Base-by-base conservation (phyloP, 257 asterid genomes). In the Penstemon eatonii region DNA sequence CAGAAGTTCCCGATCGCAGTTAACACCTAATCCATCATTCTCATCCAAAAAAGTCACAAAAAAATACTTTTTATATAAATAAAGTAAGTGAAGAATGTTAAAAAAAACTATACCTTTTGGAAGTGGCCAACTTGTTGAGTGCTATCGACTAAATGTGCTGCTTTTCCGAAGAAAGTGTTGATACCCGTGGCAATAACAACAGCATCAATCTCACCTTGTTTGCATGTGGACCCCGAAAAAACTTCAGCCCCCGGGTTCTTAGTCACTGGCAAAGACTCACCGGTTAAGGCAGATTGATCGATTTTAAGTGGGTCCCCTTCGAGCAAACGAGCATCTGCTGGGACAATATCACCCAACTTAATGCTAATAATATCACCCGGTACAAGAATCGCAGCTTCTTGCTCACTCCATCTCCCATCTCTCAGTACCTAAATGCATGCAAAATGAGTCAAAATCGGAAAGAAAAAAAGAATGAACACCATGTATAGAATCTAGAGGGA, bases 181-280 rank as follows among this genome's bases (percentile, higher is more conserved):
- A 91, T 81, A 4, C 97, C 97, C 3, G 97, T 91, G 47, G 96
- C 96, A 7, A 86, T 88, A 12, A 91, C 90, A 19, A 91, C 72
- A 3, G 97, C 97, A 45, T 88, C 97, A 13, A 91, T 80, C 59
- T 91, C 97, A 2, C 97, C 97, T 53, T 91, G 97, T 61, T 86
- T 91, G 77, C 96, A 89, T 2, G 96, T 91, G n/a, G 97, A 91
- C 0, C 97, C 97, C 0, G 97, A 88, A 68, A 72, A 91, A 12
- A 88, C 96, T 53, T 66, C 86, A 37, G 83, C 81, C 8, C 89
- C 90, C 0, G 92, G 82, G 25, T 36, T 12, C 71, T 83, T 91
- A 0, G 95, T 83, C 40, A 85, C 96, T 0, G 97, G 96, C 70
- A 91, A 66, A 0, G 96, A 90, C 65, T 90, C 97, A 3, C 97